Base-by-base conservation (phyloP, 495 filamentous ascomycete genomes). In the Neurospora hispaniola region DNA sequence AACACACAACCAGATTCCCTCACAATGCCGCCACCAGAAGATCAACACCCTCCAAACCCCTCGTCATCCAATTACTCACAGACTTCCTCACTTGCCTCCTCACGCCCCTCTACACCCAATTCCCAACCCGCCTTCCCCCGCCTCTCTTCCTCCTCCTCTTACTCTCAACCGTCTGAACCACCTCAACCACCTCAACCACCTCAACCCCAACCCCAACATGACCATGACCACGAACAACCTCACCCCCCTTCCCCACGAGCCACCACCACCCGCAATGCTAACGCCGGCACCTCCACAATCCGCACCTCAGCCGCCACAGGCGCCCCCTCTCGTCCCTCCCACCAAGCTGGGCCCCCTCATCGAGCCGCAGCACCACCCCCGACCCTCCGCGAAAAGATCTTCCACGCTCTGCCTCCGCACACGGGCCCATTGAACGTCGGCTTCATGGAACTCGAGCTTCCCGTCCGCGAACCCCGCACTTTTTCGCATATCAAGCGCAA, bases 401-500 rank as follows among this genome's bases (percentile, higher is more conserved):
- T 88, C 35, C 88, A 88, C 48, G 74, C 81, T 27, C 88, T 93
- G n/a, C 90, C 90, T 1, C 71, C 82, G 5, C 90, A 90, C 78
- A 81, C 85, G 1, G 90, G 91, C 0, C 88, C 87, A 2, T 89
- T 91, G 75, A 77, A 81, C 39, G 90, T 93, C 12, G 90, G 90
- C 39, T 89, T 87, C 20, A 81, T 88, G 73, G 89, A 92, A 69
- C 78, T 90, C 71, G 90, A 92, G 78, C 84, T 92, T 27, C 89
- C 89, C n/a, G 86, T 82, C 16, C 82, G 71, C 77, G 79, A 76
- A 71, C 85, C 77, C 69, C 82, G 76, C 23, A 71, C 76, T 18
- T 82, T 85, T 71, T 81, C 81, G 11, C 79, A 77, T 71, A 85
- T 85, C 70, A 84, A 84, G 72, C 79, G 81, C 44, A 78, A 84